Evolutionary conservation across 2,329 filamentous ascomycete species (phyloP).

Genomic region (Epichloe uncinata): DNA sequence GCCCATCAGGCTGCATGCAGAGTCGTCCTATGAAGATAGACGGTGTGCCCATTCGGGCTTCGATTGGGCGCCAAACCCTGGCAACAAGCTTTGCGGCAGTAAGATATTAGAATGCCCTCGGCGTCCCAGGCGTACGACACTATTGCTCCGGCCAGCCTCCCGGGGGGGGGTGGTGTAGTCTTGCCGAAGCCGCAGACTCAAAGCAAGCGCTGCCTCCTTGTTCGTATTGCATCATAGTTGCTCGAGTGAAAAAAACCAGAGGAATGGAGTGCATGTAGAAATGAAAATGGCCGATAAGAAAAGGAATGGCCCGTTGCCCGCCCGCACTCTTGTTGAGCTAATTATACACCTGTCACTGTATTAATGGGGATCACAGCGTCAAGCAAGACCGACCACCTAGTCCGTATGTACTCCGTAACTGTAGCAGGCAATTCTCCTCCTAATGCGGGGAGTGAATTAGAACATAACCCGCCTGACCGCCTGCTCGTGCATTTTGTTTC

Average conservation of each 20-base stretch:
- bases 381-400: neutral
- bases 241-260: neutral
- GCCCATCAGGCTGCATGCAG: conserved; percentile 17
- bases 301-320: conserved; percentile 3
- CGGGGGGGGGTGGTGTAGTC: neutral
- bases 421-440: neutral
- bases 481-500: neutral
- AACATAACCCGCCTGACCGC: neutral
- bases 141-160: neutral
- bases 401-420: neutral
- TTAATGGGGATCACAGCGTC: neutral
- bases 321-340: neutral
- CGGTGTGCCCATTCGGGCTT: conserved; percentile 11
- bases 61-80: conserved; percentile 25
- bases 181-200: too few species aligned
- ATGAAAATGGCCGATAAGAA: neutral
- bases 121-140: neutral
- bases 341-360: neutral
- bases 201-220: too few species aligned
- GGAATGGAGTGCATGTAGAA: neutral
- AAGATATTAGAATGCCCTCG: neutral
- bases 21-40: conserved; percentile 19
- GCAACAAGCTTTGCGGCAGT: neutral
- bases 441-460: neutral
- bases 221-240: neutral